Percentiles rank a stretch among this genome's conserved stretches.
These are phyloP conservation scores for Fusarium sp. DNA, from an alignment of 2,329 filamentous ascomycete genomes.

Conservation along the genomic window DNA sequence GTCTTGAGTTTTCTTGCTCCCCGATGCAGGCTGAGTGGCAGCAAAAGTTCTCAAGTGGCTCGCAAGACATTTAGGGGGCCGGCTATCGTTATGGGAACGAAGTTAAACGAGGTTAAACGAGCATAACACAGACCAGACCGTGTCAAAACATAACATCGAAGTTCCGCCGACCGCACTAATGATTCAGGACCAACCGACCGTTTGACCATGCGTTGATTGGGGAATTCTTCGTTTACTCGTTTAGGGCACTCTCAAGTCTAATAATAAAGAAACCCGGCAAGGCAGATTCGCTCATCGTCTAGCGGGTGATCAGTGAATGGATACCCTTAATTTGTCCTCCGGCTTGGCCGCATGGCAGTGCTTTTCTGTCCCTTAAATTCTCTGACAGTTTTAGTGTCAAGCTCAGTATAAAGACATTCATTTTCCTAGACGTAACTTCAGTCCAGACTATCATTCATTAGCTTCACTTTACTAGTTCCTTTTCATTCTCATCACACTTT, in stretches of 20 bases:
- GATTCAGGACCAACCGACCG: neutral
- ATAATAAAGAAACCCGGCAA: neutral
- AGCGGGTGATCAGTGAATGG: neutral
- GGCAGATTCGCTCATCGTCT: neutral
- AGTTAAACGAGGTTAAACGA: conserved; percentile 1
- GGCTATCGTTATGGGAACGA: neutral
- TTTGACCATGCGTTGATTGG: neutral
- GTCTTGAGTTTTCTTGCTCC: too few relatives aligned
- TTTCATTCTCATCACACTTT: neutral
- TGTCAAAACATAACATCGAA: neutral
- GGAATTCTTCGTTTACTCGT: neutral
- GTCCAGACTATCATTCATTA: neutral
- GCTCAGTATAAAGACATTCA: neutral
- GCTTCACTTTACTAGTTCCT: too few relatives aligned
- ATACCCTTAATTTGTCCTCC: neutral
- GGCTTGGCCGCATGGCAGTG: neutral
- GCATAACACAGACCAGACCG: neutral
- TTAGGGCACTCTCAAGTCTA: neutral
- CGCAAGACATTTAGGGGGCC: neutral
- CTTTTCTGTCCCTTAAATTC: neutral
- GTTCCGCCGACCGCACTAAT: neutral
- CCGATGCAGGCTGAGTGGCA: neutral
- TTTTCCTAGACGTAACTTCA: accelerated
- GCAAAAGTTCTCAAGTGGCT: neutral
- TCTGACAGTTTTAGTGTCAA: neutral